Evolutionary conservation across 208 protist species (phyloP).

Genomic region (Acanthamoeba royreba): DNA sequence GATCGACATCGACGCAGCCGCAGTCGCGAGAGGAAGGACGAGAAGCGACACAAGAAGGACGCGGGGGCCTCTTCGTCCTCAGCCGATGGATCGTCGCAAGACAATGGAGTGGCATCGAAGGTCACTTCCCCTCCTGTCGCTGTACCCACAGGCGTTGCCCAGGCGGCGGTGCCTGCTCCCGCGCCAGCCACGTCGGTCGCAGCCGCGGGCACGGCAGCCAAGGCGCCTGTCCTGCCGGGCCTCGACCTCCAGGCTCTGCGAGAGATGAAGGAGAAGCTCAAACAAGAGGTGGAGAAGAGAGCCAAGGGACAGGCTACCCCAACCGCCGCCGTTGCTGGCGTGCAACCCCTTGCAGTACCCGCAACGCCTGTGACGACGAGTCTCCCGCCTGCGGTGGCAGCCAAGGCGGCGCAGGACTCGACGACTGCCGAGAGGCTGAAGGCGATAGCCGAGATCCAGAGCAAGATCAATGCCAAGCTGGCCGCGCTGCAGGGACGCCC

Average conservation of each 20-base stretch:
- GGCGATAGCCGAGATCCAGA: background rate
- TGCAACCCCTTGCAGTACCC: background rate
- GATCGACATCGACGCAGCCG: background rate
- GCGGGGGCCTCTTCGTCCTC: background rate
- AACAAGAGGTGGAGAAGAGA: background rate
- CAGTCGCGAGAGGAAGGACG: background rate
- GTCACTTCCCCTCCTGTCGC: background rate
- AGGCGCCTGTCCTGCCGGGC: background rate
- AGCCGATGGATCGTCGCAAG: too few species aligned
- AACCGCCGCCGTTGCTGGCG: background rate
- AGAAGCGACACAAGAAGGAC: background rate
- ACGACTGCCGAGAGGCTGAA: background rate
- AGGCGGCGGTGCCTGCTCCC: background rate
- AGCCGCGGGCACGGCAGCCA: background rate
- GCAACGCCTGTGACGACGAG: too few species aligned
- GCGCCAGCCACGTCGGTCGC: background rate
- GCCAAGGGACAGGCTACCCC: background rate
- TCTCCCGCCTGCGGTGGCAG: background rate
- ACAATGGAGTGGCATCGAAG: too few species aligned
- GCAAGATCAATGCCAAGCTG: slow-evolving; percentile 8
- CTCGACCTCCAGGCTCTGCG: background rate
- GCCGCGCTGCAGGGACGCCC: background rate
- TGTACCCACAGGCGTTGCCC: too few species aligned
- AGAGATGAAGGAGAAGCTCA: background rate
- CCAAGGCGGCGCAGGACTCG: background rate